Evolutionary conservation across 2,329 filamentous ascomycete species (phyloP).

Genomic region (Furcasterigmium furcatum): DNA sequence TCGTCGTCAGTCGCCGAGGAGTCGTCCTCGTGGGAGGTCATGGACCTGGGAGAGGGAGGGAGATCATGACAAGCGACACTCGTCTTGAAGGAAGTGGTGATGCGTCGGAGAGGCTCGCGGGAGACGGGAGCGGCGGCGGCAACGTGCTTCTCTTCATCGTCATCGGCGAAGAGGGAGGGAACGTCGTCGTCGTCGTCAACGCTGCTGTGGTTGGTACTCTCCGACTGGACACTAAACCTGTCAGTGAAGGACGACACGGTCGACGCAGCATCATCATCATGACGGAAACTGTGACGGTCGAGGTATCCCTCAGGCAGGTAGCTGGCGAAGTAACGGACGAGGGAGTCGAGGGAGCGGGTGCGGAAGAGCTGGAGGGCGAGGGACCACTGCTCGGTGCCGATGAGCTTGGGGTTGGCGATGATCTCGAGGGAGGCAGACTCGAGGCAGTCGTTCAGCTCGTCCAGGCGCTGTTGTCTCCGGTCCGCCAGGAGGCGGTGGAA

Average conservation of each 20-base stretch:
- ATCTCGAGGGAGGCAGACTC: slow-evolving; percentile 59
- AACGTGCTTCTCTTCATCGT: slow-evolving; percentile 26
- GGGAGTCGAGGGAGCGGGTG: slow-evolving; percentile 55
- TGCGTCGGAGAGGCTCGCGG: slow-evolving; percentile 36
- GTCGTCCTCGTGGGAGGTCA: slow-evolving; percentile 44
- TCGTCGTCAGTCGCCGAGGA: slow-evolving; percentile 20
- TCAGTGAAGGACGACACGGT: slow-evolving; percentile 34
- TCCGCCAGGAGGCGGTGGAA: slow-evolving; percentile 52
- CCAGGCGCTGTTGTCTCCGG: slow-evolving; percentile 50
- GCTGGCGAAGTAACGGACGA: slow-evolving; percentile 57
- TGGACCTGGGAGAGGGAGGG: slow-evolving; percentile 45
- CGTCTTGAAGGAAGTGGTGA: slow-evolving; percentile 21
- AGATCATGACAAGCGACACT: slow-evolving; percentile 23
- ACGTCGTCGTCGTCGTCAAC: slow-evolving; percentile 26
- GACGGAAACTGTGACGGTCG: slow-evolving; percentile 29
- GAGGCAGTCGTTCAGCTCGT: slow-evolving; percentile 52
- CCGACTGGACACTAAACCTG: slow-evolving; percentile 26
- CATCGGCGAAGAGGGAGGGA: slow-evolving; percentile 39
- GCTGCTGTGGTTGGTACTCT: slow-evolving; percentile 35
- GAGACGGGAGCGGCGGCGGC: slow-evolving; percentile 24
- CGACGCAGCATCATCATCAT: slow-evolving; percentile 21
- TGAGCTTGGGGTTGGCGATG: slow-evolving; percentile 55
- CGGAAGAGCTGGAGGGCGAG: slow-evolving; percentile 57
- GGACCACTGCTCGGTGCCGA: slow-evolving; percentile 58
- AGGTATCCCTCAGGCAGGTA: slow-evolving; percentile 51